Conservation (phyloP, 2,329 filamentous ascomycete species). For the Alternaria novae-zelandiae region DNA sequence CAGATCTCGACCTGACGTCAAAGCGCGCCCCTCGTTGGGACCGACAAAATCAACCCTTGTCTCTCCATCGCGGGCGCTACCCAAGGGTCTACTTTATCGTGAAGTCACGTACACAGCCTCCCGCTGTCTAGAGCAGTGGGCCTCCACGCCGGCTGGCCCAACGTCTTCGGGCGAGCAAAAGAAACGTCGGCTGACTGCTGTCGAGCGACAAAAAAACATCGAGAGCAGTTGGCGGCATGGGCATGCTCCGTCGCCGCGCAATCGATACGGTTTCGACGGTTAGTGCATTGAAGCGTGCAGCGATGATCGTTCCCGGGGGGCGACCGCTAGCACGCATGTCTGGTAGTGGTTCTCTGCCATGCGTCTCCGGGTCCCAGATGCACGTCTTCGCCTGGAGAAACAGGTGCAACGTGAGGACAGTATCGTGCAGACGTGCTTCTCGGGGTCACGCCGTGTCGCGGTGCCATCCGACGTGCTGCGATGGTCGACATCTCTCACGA, state of each 20-base stretch:
- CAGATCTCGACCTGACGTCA: background rate
- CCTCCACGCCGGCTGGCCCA: background rate
- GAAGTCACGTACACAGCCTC: constrained; percentile 1
- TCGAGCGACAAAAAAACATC: background rate
- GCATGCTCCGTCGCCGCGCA: constrained; percentile 18
- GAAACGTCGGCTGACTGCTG: background rate
- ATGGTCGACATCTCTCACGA: background rate
- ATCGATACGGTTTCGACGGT: constrained; percentile 26
- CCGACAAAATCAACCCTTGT: background rate
- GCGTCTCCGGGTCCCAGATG: background rate
- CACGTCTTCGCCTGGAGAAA: background rate
- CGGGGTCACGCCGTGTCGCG: background rate
- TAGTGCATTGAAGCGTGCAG: constrained; percentile 23
- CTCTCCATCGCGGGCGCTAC: background rate
- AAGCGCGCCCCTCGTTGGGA: background rate
- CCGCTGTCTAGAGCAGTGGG: background rate
- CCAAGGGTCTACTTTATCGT: background rate
- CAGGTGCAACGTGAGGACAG: background rate
- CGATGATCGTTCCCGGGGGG: constrained; percentile 19
- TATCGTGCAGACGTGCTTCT: background rate
- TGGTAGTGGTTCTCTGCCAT: constrained; percentile 2
- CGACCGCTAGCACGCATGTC: background rate
- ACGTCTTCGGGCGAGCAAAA: background rate
- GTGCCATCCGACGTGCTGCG: background rate
- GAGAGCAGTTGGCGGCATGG: background rate